Conservation (phyloP, 2,329 filamentous ascomycete genomes). For the Coniochaeta prunicola region DNA sequence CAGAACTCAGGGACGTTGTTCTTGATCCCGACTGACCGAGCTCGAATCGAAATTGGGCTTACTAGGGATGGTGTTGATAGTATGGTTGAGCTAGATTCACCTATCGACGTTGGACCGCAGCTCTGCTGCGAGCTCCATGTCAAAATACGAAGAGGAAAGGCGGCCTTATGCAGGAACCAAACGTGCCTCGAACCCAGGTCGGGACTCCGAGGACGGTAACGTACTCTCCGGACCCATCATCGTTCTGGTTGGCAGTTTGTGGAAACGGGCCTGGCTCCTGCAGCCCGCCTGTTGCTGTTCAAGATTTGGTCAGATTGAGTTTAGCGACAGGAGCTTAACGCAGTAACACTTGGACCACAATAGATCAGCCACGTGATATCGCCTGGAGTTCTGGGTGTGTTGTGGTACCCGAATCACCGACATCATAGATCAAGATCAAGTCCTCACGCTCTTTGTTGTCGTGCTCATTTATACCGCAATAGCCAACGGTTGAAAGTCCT, state of each 20-base stretch:
- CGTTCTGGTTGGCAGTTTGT: too few species aligned
- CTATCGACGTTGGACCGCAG: not conserved
- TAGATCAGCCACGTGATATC: not conserved
- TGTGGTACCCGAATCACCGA: not conserved
- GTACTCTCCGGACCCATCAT: not conserved
- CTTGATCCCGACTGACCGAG: conserved; percentile 51
- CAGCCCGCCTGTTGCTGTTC: not conserved
- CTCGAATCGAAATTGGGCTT: not conserved
- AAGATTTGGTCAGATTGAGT: not conserved
- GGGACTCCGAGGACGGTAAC: not conserved
- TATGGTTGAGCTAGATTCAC: not conserved
- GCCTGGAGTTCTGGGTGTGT: not conserved
- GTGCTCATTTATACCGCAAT: not conserved
- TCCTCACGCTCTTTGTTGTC: not conserved
- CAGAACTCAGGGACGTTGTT: conserved; percentile 61
- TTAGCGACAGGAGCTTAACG: not conserved
- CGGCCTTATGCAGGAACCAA: not conserved
- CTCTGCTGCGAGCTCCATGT: not conserved
- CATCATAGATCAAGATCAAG: not conserved
- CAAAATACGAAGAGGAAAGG: not conserved
- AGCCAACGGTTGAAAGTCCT: not conserved
- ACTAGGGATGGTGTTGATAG: not conserved
- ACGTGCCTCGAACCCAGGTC: not conserved
- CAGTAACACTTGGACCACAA: not conserved
- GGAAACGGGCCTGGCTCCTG: not conserved